Percentiles rank a stretch among this genome's conserved stretches.
Conservation (phyloP, 768 basidiomycete species). For the Collybiopsis luxurians region DNA sequence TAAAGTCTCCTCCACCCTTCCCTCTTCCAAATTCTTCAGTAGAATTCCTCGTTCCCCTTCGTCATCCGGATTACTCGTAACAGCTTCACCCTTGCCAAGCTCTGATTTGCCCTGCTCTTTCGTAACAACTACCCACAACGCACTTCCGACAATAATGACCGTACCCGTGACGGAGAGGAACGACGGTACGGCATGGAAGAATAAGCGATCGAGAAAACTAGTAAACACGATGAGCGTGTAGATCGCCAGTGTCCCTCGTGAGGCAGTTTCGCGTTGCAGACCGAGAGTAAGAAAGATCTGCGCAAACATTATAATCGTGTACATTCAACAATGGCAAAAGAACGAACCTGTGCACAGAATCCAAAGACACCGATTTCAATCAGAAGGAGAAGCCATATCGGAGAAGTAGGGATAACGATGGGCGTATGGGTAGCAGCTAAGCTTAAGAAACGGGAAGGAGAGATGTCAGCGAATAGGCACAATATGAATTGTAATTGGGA, state of each 20-base stretch:
- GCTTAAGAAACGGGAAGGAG: not conserved
- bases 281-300: slow-evolving; percentile 58
- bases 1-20: not conserved
- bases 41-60: not conserved
- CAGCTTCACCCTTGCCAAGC: not conserved
- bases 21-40: slow-evolving; percentile 2
- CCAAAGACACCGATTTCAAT: slow-evolving; percentile 52
- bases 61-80: not conserved
- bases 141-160: slow-evolving; percentile 58
- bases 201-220: slow-evolving; percentile 56
- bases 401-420: slow-evolving; percentile 42
- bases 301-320: not conserved
- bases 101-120: not conserved
- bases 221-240: slow-evolving; percentile 69
- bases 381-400: slow-evolving; percentile 45
- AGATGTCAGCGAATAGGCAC: not conserved
- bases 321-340: slow-evolving; percentile 27
- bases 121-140: slow-evolving; percentile 33
- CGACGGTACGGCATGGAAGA: slow-evolving; percentile 62
- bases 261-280: slow-evolving; percentile 57
- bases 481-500: not conserved
- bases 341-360: slow-evolving; percentile 47
- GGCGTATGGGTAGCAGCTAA: slow-evolving; percentile 27
- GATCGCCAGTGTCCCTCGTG: slow-evolving; percentile 58
- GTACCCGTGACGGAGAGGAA: slow-evolving; percentile 61